Evolutionary conservation across 257 asterid genomes (phyloP), one percentile per base, ranked within the genome.

Genomic region (Jacaranda copaia): DNA sequence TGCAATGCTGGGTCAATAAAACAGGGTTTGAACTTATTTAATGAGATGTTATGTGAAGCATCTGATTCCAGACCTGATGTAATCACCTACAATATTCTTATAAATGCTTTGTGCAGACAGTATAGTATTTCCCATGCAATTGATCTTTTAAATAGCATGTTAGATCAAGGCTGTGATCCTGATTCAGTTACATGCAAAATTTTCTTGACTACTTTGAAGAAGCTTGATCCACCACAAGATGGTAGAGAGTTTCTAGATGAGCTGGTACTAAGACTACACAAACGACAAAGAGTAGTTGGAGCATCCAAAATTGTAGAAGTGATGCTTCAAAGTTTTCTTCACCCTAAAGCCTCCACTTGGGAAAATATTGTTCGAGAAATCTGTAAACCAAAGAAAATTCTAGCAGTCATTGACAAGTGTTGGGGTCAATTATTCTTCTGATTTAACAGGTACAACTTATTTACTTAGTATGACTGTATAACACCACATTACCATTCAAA

Each of bases 91-190:
- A 96, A 91, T 73, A 85, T 91, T 81, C 86, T 96, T 79, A 74
- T 91, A 48, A 81, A 20, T 75, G 95, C 98, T 79, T 84, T 96
- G 81, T 96, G 97, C 89, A 90, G 86, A 83, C 90, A 84, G 75
- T 85, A 57, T 52, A 84, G 79, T 48, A 69, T 96, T 79, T 43
- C 93, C 19, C 96, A 72, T 46, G 98, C 96, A 38, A 78, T 93
- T 18, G 88, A 91, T 84, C 89, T 96, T 74, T 82, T 93, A 67
- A 87, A 88, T 84, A 64, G 73, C 77, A 96, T 96, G 99, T 70
- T 96, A 80, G 85, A 87, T 82, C 90, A 76, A 82, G 93, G 91
- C 36, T 89, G 92, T 74, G 97, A 96, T 84, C 99, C 99, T 75
- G 97, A 96, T 74, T 39, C 79, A 6, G 77, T 88, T 67, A 93